Evolutionary conservation across 1,139 yeast genomes (phyloP), one percentile per base, ranked within the genome.

Genomic region (Kurtzmaniella quercitrusa): DNA sequence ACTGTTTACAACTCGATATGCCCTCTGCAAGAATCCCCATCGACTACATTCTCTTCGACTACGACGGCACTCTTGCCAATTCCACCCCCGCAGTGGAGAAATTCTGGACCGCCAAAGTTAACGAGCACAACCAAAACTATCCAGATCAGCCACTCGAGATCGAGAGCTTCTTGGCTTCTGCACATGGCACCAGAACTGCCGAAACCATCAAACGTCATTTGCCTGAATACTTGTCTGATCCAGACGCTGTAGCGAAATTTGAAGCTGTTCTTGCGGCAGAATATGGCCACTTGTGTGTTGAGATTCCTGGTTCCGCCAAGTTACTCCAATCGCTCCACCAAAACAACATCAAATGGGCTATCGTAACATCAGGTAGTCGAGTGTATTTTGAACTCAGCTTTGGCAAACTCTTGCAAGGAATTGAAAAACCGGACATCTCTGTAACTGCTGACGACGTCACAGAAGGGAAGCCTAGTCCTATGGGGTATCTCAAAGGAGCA

Each of bases 51-150:
- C 46, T 58, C 10, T 58, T 57, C 37, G 62, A 57, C 38, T 49
- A 56, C 24, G 61, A 57, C 43, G 60, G 62, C 1, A 57, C 61
- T 3, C 46, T 58, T 4, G 61, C 57, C n/a, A 46, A 50, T 37
- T 58, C 60, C 6, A 57, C 55, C 2, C 46, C 50, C 1, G 55
- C 58, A 2, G 61, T 57, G 3, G 59, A 54, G 37, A 46, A 51
- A 31, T 47, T 53, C n/a, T 58, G 62, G 61, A 38, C 43, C 16
- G 46, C 48, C n/a, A 48, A 48, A 19, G 45, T 54, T 31, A 42
- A 39, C 4, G 34, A 41, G 6, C 61, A 57, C 45, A 56, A 56
- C 44, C 45, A 46, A 6, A 31, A 45, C 5, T 41, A 41, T 21
- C 47, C 47, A 3, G 50, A 49, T 3, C 29, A 24, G 3, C 43